Evolutionary conservation across 2,329 filamentous ascomycete species (phyloP).

Genomic region (Cercospora sp.): DNA sequence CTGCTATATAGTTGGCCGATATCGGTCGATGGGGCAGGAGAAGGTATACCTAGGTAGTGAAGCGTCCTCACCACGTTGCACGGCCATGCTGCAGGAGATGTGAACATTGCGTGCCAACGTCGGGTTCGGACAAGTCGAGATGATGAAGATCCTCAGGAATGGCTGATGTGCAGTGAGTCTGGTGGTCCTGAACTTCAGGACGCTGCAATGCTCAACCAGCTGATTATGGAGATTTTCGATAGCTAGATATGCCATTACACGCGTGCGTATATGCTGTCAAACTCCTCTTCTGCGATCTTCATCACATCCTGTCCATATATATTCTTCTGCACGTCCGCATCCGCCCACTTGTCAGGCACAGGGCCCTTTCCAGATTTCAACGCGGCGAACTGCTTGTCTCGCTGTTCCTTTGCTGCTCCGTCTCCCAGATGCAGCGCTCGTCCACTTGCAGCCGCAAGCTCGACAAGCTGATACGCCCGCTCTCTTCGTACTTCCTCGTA

Average conservation of each 20-base stretch:
- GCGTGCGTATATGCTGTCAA: slow-evolving; percentile 40
- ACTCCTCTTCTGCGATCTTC: slow-evolving; percentile 48
- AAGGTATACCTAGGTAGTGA: not conserved
- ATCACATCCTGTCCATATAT: slow-evolving; percentile 52
- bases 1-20: not conserved
- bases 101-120: not conserved
- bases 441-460: slow-evolving; percentile 58
- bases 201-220: too few relatives aligned
- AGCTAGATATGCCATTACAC: slow-evolving; percentile 18
- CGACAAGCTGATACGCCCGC: slow-evolving; percentile 58
- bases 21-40: not conserved
- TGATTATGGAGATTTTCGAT: not conserved
- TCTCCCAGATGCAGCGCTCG: slow-evolving; percentile 58
- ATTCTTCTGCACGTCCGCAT: slow-evolving; percentile 53
- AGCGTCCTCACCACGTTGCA: not conserved
- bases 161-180: too few relatives aligned
- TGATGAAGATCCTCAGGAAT: not conserved
- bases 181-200: too few relatives aligned
- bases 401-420: slow-evolving; percentile 60
- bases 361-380: slow-evolving; percentile 45
- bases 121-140: not conserved
- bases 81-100: not conserved
- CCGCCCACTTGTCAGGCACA: slow-evolving; percentile 56
- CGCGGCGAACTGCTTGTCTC: slow-evolving; percentile 57
- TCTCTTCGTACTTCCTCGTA: slow-evolving; percentile 60